Conservation (phyloP, 257 asterid genomes). For the Solanum commersonii region DNA sequence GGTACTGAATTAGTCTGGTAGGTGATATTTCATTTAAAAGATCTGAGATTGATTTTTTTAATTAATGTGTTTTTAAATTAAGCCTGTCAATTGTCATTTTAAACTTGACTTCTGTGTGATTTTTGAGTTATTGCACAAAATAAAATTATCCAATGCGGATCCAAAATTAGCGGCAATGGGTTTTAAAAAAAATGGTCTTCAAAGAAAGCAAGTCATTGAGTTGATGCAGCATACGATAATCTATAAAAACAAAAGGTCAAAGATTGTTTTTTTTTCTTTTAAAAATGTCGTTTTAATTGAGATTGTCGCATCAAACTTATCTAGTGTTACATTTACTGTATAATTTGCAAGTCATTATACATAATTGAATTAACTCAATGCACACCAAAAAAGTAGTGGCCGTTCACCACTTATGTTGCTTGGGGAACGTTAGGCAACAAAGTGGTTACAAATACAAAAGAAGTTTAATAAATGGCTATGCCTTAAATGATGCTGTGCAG, state of each 20-base stretch:
- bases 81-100: neutral
- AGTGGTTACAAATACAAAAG: neutral
- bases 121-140: neutral
- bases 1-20: neutral
- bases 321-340: too few species aligned
- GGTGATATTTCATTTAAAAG: neutral
- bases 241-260: neutral
- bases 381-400: neutral
- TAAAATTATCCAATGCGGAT: neutral
- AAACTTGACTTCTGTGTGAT: neutral
- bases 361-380: neutral
- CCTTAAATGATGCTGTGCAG: neutral
- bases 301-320: neutral
- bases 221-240: neutral
- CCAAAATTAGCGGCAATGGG: accelerated
- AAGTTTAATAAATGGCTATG: neutral
- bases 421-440: neutral
- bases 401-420: neutral
- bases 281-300: neutral
- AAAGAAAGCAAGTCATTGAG: neutral
- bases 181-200: neutral
- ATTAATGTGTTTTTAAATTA: neutral
- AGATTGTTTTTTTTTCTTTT: too few species aligned
- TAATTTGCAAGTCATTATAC: neutral
- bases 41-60: neutral